Conservation (phyloP, 495 filamentous ascomycete species). For the Penicillium steckii region DNA sequence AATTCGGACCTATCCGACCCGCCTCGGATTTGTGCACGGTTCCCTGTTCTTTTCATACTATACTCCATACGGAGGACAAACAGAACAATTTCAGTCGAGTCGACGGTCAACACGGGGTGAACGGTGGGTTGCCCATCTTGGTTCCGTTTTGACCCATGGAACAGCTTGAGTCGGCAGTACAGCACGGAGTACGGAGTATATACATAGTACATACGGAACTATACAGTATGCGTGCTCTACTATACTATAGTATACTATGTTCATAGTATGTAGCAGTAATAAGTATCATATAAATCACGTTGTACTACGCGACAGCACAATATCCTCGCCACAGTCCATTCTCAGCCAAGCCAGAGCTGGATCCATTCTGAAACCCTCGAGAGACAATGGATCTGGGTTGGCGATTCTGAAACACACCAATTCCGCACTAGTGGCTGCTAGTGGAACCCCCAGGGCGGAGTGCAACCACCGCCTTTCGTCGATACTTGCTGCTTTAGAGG, state of each 20-base stretch:
- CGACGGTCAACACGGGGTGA: slow-evolving; percentile 21
- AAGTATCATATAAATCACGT: too few relatives aligned
- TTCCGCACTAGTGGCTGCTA: slow-evolving; percentile 18
- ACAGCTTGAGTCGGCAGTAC: background rate
- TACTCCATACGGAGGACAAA: background rate
- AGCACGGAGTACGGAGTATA: background rate
- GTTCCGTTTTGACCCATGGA: slow-evolving; percentile 16
- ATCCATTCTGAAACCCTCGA: slow-evolving; percentile 26
- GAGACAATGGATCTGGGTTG: slow-evolving; percentile 22
- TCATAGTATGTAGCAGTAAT: too few relatives aligned
- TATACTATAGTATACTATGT: too few relatives aligned
- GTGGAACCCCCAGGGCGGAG: slow-evolving; percentile 13
- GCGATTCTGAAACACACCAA: slow-evolving; percentile 27
- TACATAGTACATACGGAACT: too few relatives aligned
- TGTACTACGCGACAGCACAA: too few relatives aligned
- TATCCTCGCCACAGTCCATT: background rate
- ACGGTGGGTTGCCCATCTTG: slow-evolving; percentile 19
- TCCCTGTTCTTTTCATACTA: slow-evolving; percentile 5
- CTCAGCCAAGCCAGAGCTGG: background rate
- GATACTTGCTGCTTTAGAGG: slow-evolving; percentile 14
- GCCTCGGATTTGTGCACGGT: slow-evolving; percentile 14
- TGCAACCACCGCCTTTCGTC: slow-evolving; percentile 11
- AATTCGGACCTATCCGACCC: slow-evolving; percentile 20
- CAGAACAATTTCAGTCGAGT: background rate
- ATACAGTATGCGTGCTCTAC: too few relatives aligned